These are phyloP conservation scores for Scedosporium aurantiacum DNA, from an alignment of 2,329 filamentous ascomycete genomes.

Conservation along the genomic window DNA sequence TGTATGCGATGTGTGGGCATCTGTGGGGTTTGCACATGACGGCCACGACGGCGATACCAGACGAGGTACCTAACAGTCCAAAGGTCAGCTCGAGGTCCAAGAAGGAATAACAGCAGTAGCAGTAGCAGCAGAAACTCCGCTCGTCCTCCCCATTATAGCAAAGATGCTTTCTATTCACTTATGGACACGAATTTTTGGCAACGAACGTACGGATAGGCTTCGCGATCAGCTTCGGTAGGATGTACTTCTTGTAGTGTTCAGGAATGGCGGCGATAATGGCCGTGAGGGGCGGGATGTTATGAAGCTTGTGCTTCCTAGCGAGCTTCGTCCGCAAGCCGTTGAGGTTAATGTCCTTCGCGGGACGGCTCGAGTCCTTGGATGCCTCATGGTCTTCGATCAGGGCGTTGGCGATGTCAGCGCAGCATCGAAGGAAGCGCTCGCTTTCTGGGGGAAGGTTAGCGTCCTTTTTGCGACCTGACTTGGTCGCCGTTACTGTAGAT, in stretches of 20 bases:
- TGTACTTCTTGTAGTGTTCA: slow-evolving; percentile 99
- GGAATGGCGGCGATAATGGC: slow-evolving; percentile 97
- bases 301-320: slow-evolving; percentile 84
- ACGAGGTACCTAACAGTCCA: slow-evolving; percentile 60
- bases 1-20: slow-evolving; percentile 96
- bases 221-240: slow-evolving; percentile 87
- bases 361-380: slow-evolving; percentile 58
- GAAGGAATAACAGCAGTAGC: not conserved
- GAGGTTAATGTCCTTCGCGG: slow-evolving; percentile 81
- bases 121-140: not conserved
- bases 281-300: slow-evolving; percentile 79
- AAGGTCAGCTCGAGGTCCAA: not conserved
- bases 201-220: slow-evolving; percentile 69
- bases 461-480: slow-evolving; percentile 55
- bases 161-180: not conserved
- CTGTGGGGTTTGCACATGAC: slow-evolving; percentile 99
- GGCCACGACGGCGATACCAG: slow-evolving; percentile 93
- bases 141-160: not conserved
- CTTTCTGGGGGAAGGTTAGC: slow-evolving; percentile 79
- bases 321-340: slow-evolving; percentile 80
- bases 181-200: too few species aligned
- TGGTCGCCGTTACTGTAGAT: slow-evolving; percentile 55
- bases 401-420: slow-evolving; percentile 87
- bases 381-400: slow-evolving; percentile 92
- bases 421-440: slow-evolving; percentile 86